A percentile compares a stretch with the other conserved stretches of the same genome.
Evolutionary conservation across 2,329 filamentous ascomycete genomes (phyloP).

Genomic region (Pseudogymnoascus sp.): DNA sequence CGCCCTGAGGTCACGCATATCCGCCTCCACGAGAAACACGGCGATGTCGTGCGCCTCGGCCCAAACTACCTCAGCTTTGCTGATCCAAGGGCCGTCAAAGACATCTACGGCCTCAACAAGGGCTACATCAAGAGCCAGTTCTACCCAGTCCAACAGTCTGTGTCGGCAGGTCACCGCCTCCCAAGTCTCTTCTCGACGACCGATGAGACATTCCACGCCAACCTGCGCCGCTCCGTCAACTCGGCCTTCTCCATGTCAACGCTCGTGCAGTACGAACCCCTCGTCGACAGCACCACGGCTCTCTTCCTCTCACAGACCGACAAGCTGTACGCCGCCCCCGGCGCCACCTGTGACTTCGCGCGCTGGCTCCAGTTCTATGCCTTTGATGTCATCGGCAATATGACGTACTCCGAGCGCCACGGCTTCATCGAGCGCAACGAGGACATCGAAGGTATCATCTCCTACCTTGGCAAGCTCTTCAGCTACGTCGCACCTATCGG

Average conservation of each 20-base stretch:
- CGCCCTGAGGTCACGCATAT: conserved; percentile 61
- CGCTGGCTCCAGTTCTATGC: conserved; percentile 73
- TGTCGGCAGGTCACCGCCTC: conserved; percentile 58
- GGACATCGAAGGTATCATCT: conserved; percentile 67
- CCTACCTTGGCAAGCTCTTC: conserved; percentile 54
- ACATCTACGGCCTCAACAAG: conserved; percentile 76
- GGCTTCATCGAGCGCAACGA: conserved; percentile 68
- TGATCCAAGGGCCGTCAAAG: conserved; percentile 62
- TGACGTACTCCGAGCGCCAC: conserved; percentile 67
- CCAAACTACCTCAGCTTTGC: conserved; percentile 68
- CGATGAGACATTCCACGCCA: conserved; percentile 66
- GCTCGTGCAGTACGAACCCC: conserved; percentile 69
- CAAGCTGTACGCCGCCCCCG: conserved; percentile 38
- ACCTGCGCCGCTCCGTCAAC: conserved; percentile 67
- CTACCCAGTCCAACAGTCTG: conserved; percentile 69
- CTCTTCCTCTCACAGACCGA: conserved; percentile 59
- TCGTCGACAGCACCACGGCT: conserved; percentile 66
- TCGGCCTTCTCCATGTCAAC: conserved; percentile 70
- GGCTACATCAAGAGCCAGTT: conserved; percentile 74
- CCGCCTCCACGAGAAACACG: conserved; percentile 59
- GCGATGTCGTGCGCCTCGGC: conserved; percentile 65
- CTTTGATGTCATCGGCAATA: conserved; percentile 71
- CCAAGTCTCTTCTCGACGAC: conserved; percentile 69
- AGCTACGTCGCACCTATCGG: conserved; percentile 65
- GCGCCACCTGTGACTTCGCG: conserved; percentile 50